Percentiles rank a stretch among this genome's conserved stretches.
These are phyloP conservation scores for Byssothecium circinans DNA, from an alignment of 2,329 filamentous ascomycete genomes.

Conservation along the genomic window DNA sequence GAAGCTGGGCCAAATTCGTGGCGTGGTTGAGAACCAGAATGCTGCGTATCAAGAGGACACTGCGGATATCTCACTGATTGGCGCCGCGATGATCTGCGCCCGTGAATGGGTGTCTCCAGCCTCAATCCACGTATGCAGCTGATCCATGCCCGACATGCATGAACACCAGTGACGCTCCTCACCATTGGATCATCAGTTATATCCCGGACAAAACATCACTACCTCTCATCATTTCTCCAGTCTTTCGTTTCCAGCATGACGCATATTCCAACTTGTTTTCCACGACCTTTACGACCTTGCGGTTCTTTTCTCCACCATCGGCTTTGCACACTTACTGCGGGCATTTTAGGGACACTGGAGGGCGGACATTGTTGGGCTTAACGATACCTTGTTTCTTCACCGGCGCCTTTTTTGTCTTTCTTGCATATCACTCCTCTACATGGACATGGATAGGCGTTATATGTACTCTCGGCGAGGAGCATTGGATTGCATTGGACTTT, in stretches of 20 bases:
- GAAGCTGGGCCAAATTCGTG: conserved; percentile 57
- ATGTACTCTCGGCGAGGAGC: background rate
- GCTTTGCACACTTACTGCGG: conserved; percentile 1
- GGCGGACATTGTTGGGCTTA: conserved; percentile 4
- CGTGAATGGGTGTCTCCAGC: conserved; percentile 3
- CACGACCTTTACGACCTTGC: background rate
- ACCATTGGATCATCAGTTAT: background rate
- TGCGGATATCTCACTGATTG: conserved; percentile 1
- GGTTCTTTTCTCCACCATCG: background rate
- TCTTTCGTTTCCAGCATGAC: background rate
- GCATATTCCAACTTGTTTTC: background rate
- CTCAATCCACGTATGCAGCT: conserved; percentile 6
- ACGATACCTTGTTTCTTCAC: conserved; percentile 1
- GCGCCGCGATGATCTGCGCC: conserved; percentile 2
- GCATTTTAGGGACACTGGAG: conserved; percentile 13
- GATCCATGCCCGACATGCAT: background rate
- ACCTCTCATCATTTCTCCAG: background rate
- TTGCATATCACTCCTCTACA: background rate
- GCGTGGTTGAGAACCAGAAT: conserved; percentile 60
- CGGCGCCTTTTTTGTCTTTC: conserved; percentile 1
- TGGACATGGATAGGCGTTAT: conserved; percentile 4
- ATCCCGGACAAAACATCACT: background rate
- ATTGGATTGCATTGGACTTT: background rate
- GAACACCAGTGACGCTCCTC: background rate
- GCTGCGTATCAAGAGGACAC: conserved; percentile 49